Evolutionary conservation across 1,284 basidiomycete species (phyloP), one percentile per base, ranked within the genome.

Genomic region (Heterobasidion occidentale): DNA sequence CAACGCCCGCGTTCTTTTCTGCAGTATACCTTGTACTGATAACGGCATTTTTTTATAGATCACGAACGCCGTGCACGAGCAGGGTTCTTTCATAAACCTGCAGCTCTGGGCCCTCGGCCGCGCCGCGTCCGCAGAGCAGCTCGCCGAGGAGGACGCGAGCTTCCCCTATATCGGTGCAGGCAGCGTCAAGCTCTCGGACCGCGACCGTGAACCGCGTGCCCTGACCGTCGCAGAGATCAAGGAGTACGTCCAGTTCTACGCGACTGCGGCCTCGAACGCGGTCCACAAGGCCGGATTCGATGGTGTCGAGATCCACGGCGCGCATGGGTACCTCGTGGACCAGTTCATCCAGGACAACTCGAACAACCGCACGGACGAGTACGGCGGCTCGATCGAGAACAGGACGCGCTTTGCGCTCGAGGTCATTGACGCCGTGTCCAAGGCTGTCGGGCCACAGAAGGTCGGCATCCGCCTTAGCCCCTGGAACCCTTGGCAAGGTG

Each of bases 301-400:
- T 52, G 70, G 70, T 20, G 68, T 74, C 55, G 71, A 74, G 64
- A 63, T 75, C 20, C 72, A 74, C 58, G 64, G 63, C 53, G 71
- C 73, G n/a, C 72, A 76, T 54, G 75, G 75, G 7, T 75, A 73
- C 60, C 63, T 77, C 3, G 51, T 74, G 46, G 71, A 73, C 62
- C 70, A 74, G 60, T 77, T 76, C 65, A 46, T 74, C 47, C 69
- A 74, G 36, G 65, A 69, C 51, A 61, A 63, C 1, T 63, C 72
- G 50, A 85, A 85, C 70, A 70, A 75, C 38, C 77, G 83, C 35
- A 79, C 76, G 12, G 84, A 87, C 67, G 69, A 74, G 51, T 88
- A 83, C 63, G 83, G 83, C 7, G 83, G 82, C 2, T 73, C 73
- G 2, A 58, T 81, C 27, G 78, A 81, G 67, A 83, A 83, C 63